Conservation (phyloP, 2,329 filamentous ascomycete genomes). For the Coleophoma crateriformis region DNA sequence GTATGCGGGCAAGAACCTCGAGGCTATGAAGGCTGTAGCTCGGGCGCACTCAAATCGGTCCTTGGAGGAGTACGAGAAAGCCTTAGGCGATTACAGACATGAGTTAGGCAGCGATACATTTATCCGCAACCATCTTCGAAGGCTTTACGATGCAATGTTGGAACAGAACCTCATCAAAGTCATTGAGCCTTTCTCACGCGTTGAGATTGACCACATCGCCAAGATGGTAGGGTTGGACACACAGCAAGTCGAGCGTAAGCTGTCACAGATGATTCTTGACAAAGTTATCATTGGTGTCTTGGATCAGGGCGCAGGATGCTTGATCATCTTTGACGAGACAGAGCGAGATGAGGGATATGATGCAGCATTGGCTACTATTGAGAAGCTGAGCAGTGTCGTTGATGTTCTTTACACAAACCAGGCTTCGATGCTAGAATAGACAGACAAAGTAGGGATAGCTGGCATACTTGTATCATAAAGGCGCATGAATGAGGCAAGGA, state of each 20-base stretch:
- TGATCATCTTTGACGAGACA: slow-evolving; percentile 96
- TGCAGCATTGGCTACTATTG: slow-evolving; percentile 87
- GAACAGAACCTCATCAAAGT: slow-evolving; percentile 99
- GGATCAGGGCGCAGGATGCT: slow-evolving; percentile 93
- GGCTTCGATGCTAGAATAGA: slow-evolving; percentile 86
- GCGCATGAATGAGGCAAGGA: slow-evolving; percentile 10
- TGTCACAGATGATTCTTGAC: slow-evolving; percentile 99
- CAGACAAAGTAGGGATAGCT: slow-evolving; percentile 6
- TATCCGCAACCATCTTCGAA: slow-evolving; percentile 92
- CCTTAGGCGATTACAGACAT: slow-evolving; percentile 83
- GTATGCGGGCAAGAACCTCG: slow-evolving; percentile 91
- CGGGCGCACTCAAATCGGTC: slow-evolving; percentile 93
- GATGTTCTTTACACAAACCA: slow-evolving; percentile 98
- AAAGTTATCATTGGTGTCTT: slow-evolving; percentile 97
- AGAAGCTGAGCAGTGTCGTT: slow-evolving; percentile 94
- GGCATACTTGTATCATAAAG: slow-evolving; percentile 22
- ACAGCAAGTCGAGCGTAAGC: slow-evolving; percentile 93
- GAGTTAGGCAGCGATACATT: slow-evolving; percentile 93
- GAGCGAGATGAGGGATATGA: slow-evolving; percentile 92
- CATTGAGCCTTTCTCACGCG: slow-evolving; percentile 95
- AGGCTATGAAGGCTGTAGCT: slow-evolving; percentile 98
- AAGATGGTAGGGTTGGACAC: slow-evolving; percentile 97
- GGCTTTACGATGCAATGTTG: slow-evolving; percentile 95
- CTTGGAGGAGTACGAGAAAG: slow-evolving; percentile 93
- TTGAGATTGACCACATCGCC: slow-evolving; percentile 94